Evolutionary conservation across 2,329 filamentous ascomycete species (phyloP), one percentile per base, ranked within the genome.

Genomic region (Apiospora sp.): DNA sequence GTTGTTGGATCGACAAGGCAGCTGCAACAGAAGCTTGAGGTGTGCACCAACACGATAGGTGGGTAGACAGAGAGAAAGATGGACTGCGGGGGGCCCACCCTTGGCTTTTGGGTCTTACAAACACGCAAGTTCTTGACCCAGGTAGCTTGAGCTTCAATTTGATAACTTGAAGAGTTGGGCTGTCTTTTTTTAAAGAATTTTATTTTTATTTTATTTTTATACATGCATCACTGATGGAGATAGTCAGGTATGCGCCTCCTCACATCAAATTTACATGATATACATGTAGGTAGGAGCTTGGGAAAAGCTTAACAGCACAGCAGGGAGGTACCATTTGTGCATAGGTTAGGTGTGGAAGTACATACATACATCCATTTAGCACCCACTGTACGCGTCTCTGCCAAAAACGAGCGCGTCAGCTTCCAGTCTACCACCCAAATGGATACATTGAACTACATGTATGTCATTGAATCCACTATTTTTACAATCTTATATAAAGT

Each of bases 1-100:
- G 58, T 64, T 64, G 58, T 64, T 41, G 30, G 58, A 64, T 64
- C 34, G 34, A 34, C 58, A 64, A 64, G 58, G 58, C 58, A 64
- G 58, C 58, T 64, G 58, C 58, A 64, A 41, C 58, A 64, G 34
- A 64, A 64, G 58, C 58, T 64, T 64, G 30, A 64, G 34, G 10
- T 64, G 58, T 64, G 58, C 58, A 41, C 34, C 58, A 64, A 64
- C 34, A 13, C 34, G 34, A 41, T n/a, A 64, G 58, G 19, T 41
- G 8, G 34, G 22, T 12, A 22, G 34, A n/a, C 30, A n/a, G 22
- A 41, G 27, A 41, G 19, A 27, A 14, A 58, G 51, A 58, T 30
- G 13, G n/a, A 22, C 22, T 41, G 58, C 58, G 58, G 58, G 51
- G 58, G 58, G 6, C 30, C 58, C 34, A 41, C 30, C 34, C 10